Evolutionary conservation across 1,284 basidiomycete genomes (phyloP), one percentile per base, ranked within the genome.

Genomic region (Coniferiporia weirii): DNA sequence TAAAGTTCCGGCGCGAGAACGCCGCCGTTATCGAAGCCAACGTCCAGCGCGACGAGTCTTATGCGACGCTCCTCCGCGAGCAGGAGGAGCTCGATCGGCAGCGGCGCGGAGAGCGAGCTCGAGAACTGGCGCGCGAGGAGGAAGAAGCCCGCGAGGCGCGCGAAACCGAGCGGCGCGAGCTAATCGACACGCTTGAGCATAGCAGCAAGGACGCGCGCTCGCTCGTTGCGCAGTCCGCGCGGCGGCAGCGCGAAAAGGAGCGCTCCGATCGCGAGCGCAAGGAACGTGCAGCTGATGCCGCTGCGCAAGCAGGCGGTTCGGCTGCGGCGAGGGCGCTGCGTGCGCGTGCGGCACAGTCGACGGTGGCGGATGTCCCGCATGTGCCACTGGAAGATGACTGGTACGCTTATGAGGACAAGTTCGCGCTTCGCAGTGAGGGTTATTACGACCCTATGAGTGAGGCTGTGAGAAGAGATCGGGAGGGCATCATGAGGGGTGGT

Each of bases 401-500:
- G 76, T 85, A 90, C 69, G 77, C 82, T 1, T 91, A 89, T 66
- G 84, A 89, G 52, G 87, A 90, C 66, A 77, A 78, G 72, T 89
- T 79, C 67, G 69, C 72, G 22, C 60, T 89, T 57, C 75, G 74
- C 60, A 71, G 70, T 35, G 69, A 74, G 56, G n/a, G 54, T 0
- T 92, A 92, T 70, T 76, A 84, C 57, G 90, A 91, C 66, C 78
- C 87, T 35, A 74, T 80, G 64, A 90, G 87, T 64, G 89, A 89
- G 60, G 86, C 84, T 3, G 84, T 91, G 5, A 78, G 87, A 65
- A 82, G 82, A 66, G 91, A 94, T 66, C 74, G 80, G 56, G 87
- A 92, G 64, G 88, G 89, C 3, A 85, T 89, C 66, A 89, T 92
- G 81, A 77, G 88, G 47, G 92, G 84, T 8, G 95, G 93, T 15